Evolutionary conservation across 495 filamentous ascomycete genomes (phyloP), one percentile per base, ranked within the genome.

Genomic region (Trichocladium uniseriatum): DNA sequence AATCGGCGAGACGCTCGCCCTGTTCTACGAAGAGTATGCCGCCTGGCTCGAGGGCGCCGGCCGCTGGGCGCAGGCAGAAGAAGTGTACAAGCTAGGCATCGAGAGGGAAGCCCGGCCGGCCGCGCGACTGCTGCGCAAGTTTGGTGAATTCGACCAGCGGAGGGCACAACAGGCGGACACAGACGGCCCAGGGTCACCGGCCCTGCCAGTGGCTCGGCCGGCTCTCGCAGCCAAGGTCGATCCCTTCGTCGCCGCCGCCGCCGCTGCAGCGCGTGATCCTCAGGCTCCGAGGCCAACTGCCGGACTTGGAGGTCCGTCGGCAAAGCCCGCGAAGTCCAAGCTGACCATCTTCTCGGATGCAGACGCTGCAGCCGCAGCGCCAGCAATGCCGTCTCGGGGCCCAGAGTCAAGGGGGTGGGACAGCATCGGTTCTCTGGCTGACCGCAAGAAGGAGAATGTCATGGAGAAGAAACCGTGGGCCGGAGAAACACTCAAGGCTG

Each of bases 1-100:
- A 48, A 84, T 97, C 51, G 92, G 90, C 39, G 90, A 95, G 56
- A 73, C 79, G 1, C 72, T 98, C 9, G 92, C 92, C 0, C 68
- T 96, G n/a, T 98, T 89, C 60, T 97, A 98, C 65, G 92, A 98
- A 59, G 94, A 97, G 57, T 97, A 94, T 68, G 89, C 92, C 0
- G 84, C 79, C 0, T 94, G 90, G 86, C 67, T 98, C 16, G 92
- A 98, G 69, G 74, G 79, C 42, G 83, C 81, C 10, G 88, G 84
- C 15, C 76, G 89, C 42, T 95, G 91, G 87, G 76, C 75, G 7
- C 92, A 97, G 62, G 92, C 94, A 7, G 87, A 94, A 48, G 94
- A 98, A 64, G 83, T 98, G 2, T 98, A 92, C 55, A 79, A 79
- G 52, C 71, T 94, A 38, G 92, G 94, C 1, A 79, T 97, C 38